These are phyloP conservation scores for Taphrina communis DNA, from an alignment of 1,139 yeast species.

Conservation along the genomic window DNA sequence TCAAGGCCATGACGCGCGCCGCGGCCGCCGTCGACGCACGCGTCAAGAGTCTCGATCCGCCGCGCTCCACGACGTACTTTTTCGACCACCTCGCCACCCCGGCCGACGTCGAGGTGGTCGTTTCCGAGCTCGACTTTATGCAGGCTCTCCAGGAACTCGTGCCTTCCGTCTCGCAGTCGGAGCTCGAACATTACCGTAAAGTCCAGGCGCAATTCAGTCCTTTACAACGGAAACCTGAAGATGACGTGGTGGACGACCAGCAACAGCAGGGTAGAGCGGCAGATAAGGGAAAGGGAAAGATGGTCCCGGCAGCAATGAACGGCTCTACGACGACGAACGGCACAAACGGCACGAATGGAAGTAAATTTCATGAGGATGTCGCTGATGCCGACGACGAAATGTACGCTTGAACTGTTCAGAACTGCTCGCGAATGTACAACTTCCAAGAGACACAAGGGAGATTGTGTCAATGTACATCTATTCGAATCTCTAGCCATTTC, in stretches of 20 bases:
- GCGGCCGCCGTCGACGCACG: conserved; percentile 77
- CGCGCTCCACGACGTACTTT: conserved; percentile 81
- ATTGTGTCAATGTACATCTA: background rate
- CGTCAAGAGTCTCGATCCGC: conserved; percentile 60
- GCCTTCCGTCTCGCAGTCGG: conserved; percentile 89
- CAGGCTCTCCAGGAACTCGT: conserved; percentile 73
- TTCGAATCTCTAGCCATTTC: background rate
- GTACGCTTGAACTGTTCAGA: conserved; percentile 11
- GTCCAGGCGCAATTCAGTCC: conserved; percentile 69
- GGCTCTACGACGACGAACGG: conserved; percentile 5
- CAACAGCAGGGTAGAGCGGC: background rate
- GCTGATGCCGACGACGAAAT: conserved; percentile 30
- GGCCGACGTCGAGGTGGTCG: conserved; percentile 72
- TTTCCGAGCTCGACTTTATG: conserved; percentile 71
- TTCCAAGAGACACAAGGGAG: too few species aligned
- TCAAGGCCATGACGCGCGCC: conserved; percentile 90
- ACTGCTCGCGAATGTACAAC: too few species aligned
- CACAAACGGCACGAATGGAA: conserved; percentile 17
- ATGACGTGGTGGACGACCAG: background rate
- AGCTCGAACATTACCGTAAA: conserved; percentile 75
- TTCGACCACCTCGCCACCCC: conserved; percentile 79
- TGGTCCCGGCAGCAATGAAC: background rate
- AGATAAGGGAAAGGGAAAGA: conserved; percentile 33
- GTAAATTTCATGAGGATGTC: conserved; percentile 11
- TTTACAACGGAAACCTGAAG: background rate